Evolutionary conservation across 2,329 filamentous ascomycete species (phyloP), one percentile per base, ranked within the genome.

Genomic region (Pezicula radicicola): DNA sequence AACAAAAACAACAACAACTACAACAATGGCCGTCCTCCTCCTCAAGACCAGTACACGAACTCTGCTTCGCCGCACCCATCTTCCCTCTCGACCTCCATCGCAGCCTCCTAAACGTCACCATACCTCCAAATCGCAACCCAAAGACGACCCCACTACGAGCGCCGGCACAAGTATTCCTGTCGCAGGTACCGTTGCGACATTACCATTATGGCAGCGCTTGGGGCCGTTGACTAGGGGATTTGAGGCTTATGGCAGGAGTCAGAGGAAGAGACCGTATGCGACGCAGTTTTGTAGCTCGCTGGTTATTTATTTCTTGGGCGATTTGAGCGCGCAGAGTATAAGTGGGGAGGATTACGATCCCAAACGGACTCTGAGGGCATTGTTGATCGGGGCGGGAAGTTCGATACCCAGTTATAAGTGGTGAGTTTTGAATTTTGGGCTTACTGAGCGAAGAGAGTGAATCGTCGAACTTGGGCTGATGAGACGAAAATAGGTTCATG

Each of bases 381-480:
- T 96, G 63, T 66, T 84, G 3, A 93, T 96, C 51, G 91, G 91
- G 3, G 83, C 80, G 2, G 72, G 87, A 45, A 81, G 81, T 10
- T 84, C 87, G 16, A 89, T 96, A 53, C 92, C 92, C 1, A 81
- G 80, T 43, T 96, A 92, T 67, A 82, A 83, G 62, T 96, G 91
- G 91, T 95, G 77, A 56, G 78, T 30, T 30, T 2, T 9, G 28
- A 3, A 46, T 6, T 49, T 25, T n/a, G 15, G 33, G 6, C 18
- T 35, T 37, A 10, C 10, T 13, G 42, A 15, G 36, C 46, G 19
- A 18, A 27, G 4, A 33, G 25, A 50, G 33, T 41, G 46, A 35
- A 33, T 43, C 16, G 27, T 15, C 12, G 37, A 40, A 40, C 19
- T 16, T 13, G 4, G 19, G 25, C 25, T 45, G 42, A 25, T 33